Evolutionary conservation across 169 alveolate genomes (phyloP), one percentile per base, ranked within the genome.

Genomic region (Cryptosporidium felis): DNA sequence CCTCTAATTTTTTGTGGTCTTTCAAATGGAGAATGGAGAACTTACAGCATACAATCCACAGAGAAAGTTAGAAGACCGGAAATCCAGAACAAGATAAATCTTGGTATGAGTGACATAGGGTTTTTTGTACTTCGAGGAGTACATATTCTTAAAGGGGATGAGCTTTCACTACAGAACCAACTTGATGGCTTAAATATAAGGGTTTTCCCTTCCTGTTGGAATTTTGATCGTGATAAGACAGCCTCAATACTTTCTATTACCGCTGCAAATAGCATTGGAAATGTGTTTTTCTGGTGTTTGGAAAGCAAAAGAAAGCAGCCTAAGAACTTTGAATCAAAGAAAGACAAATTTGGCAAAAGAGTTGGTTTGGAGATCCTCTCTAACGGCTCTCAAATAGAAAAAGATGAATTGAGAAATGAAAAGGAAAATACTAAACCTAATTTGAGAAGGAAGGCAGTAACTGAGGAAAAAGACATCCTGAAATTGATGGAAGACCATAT

Each of bases 1-100:
- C 85, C 85, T 12, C 38, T 56, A 8, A 47, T 74, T 21, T 49
- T 51, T 34, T 74, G 85, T 74, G 85, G 85, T 12, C 6, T 74
- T 2, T 74, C 85, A 32, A 74, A 74, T 74, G 67, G 67, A 21
- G 85, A 74, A 38, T 74, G 85, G 85, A 74, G 85, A 58, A 74
- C 61, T n/a, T 74, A 74, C 41, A 74, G 46, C 41, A 36, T 74
- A 32, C 32, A 53, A n/a, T 40, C 61, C 36, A 16, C 30, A 18
- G n/a, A 8, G 23, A 66, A n/a, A 51, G 36, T 16, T 12, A 46
- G 12, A 32, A 74, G 40, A 28, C 47, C 10, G 28, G 26, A 74
- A 3, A 5, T 14, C 4, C 60, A 74, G 41, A 32, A 34, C 30
- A 49, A 21, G 18, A 5, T 74, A 36, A 74, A 44, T 6, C 26